Evolutionary conservation across 1,284 basidiomycete species (phyloP), one percentile per base, ranked within the genome.

Genomic region (Ganoderma sp.): DNA sequence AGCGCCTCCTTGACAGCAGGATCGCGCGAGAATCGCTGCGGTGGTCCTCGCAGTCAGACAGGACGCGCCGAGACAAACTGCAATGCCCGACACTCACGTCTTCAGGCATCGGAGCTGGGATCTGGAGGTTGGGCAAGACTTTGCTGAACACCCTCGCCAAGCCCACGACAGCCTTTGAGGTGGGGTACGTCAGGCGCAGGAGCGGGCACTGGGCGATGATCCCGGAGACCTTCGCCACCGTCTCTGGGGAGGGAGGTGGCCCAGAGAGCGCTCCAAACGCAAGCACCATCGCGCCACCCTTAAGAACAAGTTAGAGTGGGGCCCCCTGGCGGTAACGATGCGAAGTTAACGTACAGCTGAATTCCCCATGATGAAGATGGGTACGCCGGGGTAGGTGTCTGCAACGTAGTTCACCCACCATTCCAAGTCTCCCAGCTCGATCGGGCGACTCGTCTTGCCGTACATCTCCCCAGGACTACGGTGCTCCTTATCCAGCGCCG

Each of bases 311-410:
- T 32, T 3, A 32, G 32, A 32, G 3, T 32, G 3, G 32, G 32
- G 2, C 3, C 3, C 32, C 32, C 32, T 3, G 9, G 12, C 10
- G 22, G 32, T 32, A 25, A 15, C 12, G 12, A 14, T 22, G 10
- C 22, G 48, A 52, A 52, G 48, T 32, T 3, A 14, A 14, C 48
- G 0, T 52, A 92, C 92, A 93, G 95, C 94, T 3, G 92, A 94
- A 77, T 95, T 92, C 0, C 94, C 94, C 81, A 90, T 87, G 42
- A 96, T 74, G 75, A 93, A 95, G 14, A 93, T 73, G 10, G 90
- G 90, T 14, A 87, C 76, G 8, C 79, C 84, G 1, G 79, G 79
- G 63, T 83, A 82, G 61, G 78, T 75, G 66, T 81, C 79, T 71
- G 82, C 84, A 17, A 84, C 82, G 68, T 88, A 81, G 34, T 80